A percentile compares a stretch with the other conserved stretches of the same genome.
Conservation (phyloP, 2,329 filamentous ascomycete genomes). For the Blumeriella jaapii region DNA sequence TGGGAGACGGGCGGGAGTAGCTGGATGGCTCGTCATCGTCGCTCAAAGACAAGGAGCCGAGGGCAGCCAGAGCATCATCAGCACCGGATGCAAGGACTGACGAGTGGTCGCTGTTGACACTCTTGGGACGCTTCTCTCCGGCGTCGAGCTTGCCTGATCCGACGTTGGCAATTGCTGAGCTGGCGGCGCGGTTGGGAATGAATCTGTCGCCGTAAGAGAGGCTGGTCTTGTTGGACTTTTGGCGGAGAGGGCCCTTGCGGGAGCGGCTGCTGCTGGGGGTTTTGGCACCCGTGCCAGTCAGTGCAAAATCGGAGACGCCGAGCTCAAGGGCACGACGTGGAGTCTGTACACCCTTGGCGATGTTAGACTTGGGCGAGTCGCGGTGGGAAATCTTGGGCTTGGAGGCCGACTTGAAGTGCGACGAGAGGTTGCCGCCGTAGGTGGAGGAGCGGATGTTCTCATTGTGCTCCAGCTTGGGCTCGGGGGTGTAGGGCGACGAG, state of each 20-base stretch:
- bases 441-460: conserved; percentile 43
- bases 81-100: conserved; percentile 57
- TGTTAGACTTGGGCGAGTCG: conserved; percentile 95
- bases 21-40: conserved; percentile 57
- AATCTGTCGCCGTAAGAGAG: conserved; percentile 81
- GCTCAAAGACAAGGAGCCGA: conserved; percentile 66
- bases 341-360: conserved; percentile 61
- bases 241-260: conserved; percentile 40
- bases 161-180: conserved; percentile 73
- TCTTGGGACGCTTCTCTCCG: conserved; percentile 61
- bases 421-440: conserved; percentile 67
- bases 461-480: conserved; percentile 40
- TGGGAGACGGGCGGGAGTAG: conserved; percentile 72
- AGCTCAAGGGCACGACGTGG: conserved; percentile 78
- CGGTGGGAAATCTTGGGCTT: conserved; percentile 60
- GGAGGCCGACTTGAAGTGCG: conserved; percentile 61
- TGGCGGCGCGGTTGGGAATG: conserved; percentile 86
- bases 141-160: conserved; percentile 74
- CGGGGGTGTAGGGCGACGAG: conserved; percentile 70
- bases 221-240: conserved; percentile 61
- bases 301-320: conserved; percentile 82
- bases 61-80: conserved; percentile 67
- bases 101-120: conserved; percentile 58
- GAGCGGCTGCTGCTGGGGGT: conserved; percentile 46
- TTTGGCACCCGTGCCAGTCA: conserved; percentile 72